These are phyloP conservation scores for Chenopodium berlandieri DNA, from an alignment of 148 eudicot genomes.

Conservation along the genomic window DNA sequence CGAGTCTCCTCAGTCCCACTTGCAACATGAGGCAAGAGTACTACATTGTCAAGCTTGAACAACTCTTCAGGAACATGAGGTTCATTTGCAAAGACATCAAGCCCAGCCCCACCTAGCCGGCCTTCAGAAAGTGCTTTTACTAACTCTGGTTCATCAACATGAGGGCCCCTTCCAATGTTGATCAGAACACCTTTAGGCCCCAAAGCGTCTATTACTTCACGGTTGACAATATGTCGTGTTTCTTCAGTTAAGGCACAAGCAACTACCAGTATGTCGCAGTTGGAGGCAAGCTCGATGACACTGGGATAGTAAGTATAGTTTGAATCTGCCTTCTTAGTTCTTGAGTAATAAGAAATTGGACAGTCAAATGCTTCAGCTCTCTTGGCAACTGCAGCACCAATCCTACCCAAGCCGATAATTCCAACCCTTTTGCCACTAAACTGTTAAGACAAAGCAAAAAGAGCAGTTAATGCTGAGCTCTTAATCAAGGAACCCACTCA, in stretches of 20 bases:
- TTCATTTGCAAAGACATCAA: conserved; percentile 73
- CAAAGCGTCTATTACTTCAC: conserved; percentile 65
- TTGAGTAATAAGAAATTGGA: conserved; percentile 73
- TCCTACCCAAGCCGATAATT: conserved; percentile 82
- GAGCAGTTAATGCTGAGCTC: not conserved
- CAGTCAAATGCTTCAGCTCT: conserved; percentile 89
- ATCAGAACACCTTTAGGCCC: conserved; percentile 79
- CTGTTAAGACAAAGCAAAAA: conserved; percentile 33
- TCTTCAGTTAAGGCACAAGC: conserved; percentile 70
- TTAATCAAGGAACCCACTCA: not conserved
- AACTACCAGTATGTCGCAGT: conserved; percentile 67
- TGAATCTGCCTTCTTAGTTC: conserved; percentile 57
- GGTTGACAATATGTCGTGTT: conserved; percentile 74
- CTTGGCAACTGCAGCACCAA: conserved; percentile 71
- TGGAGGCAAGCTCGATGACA: conserved; percentile 65
- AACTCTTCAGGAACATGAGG: conserved; percentile 83
- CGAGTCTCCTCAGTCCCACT: conserved; percentile 77
- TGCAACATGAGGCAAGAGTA: conserved; percentile 77
- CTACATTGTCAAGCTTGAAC: conserved; percentile 65
- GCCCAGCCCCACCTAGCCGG: conserved; percentile 82
- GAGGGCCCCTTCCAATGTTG: conserved; percentile 84
- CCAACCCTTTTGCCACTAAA: conserved; percentile 87
- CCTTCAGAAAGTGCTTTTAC: conserved; percentile 80
- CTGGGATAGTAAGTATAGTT: conserved; percentile 58
- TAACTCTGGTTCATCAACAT: conserved; percentile 77